phyloP scores from a whole-genome alignment of 768 basidiomycete genomes.

The Epithele typhae region DNA sequence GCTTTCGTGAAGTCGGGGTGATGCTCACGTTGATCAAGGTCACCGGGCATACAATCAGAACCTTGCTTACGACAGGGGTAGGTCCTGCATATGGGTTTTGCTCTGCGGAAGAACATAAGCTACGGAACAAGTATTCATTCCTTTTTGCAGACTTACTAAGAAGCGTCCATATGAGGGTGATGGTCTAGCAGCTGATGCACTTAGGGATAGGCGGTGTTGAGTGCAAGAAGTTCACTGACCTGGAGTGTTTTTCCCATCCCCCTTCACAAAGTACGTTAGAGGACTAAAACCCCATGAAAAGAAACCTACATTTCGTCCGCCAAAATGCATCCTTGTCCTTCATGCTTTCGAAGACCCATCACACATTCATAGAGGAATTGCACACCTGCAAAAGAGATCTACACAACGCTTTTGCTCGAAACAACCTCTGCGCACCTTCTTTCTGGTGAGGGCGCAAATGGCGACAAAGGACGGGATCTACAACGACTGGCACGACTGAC shows the following conservation, averaged over 20 bases:
- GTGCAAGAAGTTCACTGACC: slow-evolving; percentile 30
- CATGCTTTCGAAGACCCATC: slow-evolving; percentile 89
- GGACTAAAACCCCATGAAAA: neutral
- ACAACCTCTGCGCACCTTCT: slow-evolving; percentile 53
- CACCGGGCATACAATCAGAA: slow-evolving; percentile 91
- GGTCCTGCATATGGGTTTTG: slow-evolving; percentile 75
- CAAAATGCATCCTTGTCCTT: slow-evolving; percentile 91
- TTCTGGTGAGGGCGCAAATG: slow-evolving; percentile 84
- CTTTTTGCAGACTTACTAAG: slow-evolving; percentile 59
- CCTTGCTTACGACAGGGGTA: slow-evolving; percentile 65
- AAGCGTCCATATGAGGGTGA: slow-evolving; percentile 89
- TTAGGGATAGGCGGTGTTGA: neutral
- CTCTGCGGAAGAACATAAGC: slow-evolving; percentile 37
- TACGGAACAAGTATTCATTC: too few relatives aligned
- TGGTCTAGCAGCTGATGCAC: slow-evolving; percentile 53
- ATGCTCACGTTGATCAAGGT: slow-evolving; percentile 71
- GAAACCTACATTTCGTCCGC: slow-evolving; percentile 96
- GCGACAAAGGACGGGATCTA: slow-evolving; percentile 80
- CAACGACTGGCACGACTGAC: slow-evolving; percentile 74
- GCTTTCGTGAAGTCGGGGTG: neutral
- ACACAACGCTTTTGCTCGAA: neutral
- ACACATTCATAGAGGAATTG: slow-evolving; percentile 94
- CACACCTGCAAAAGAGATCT: slow-evolving; percentile 43
- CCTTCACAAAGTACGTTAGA: slow-evolving; percentile 40
- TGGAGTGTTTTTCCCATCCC: slow-evolving; percentile 96